Base-by-base conservation (phyloP, 345 rosid genomes). In the Corchorus capsularis region DNA sequence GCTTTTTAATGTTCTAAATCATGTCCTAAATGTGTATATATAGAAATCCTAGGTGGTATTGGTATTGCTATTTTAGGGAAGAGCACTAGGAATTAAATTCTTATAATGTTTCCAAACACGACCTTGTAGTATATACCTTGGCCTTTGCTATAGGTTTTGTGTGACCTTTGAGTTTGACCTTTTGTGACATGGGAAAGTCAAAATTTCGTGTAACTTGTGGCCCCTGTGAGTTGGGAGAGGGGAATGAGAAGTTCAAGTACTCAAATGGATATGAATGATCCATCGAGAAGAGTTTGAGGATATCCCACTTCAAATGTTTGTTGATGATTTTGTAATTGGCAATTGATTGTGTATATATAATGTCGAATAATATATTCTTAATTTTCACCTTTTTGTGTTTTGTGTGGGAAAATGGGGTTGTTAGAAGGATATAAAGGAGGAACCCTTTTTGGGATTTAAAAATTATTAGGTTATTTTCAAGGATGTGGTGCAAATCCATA, bases 351-450 rank as follows among this genome's bases (percentile, higher is more conserved):
- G 8, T n/a, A 27, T 27, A 27, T n/a, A n/a, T n/a, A n/a, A n/a
- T 27, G 27, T 27, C 27, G 27, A 19, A n/a, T 7, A 8, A 57
- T 60, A 12, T 13, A 60, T 5, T 27, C 27, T 27, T 27, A 27
- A 57, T 1, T 32, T 61, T 61, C 65, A 61, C 65, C 39, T 61
- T 61, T 22, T 61, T 61, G 41, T 32, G 39, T 5, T 14, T 32
- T 34, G 41, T 13, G 65, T 61, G 43, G 65, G 43, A 61, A 61
- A 61, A 32, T 27, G 27, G 65, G 65, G 65, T 61, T 61, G 65
- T 27, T 60, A 27, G n/a, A 4, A 5, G 9, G n/a, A 61, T 34
- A 8, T 13, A 32, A 61, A 14, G 43, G 8, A 32, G n/a, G 17
- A 32, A 13, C 8, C 4, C 19, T 32, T 61, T 61, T 34, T 34